These are phyloP conservation scores for Camellia japonica DNA, from an alignment of 148 eudicot species.

Conservation along the genomic window DNA sequence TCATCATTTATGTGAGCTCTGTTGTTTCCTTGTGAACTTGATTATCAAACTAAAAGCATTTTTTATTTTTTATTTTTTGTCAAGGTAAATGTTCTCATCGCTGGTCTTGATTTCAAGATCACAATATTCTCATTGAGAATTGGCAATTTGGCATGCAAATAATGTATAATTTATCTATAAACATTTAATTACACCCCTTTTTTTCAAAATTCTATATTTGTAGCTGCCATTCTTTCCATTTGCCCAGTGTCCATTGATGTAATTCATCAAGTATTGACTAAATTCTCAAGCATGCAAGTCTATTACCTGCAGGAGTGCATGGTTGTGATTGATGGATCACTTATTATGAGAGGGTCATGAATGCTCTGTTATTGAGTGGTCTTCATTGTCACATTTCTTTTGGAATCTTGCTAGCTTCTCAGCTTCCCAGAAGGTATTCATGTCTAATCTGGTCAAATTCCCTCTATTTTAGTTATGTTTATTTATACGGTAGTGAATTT, in stretches of 20 bases:
- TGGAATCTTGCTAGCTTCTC: not conserved
- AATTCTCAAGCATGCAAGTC: not conserved
- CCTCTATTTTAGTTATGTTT: not conserved
- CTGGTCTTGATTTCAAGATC: not conserved
- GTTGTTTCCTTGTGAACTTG: not conserved
- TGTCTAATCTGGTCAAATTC: not conserved
- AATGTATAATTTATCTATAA: not conserved
- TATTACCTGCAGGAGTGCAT: not conserved
- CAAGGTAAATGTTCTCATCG: not conserved
- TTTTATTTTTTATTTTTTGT: not conserved
- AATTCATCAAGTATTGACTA: not conserved
- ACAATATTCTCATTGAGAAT: not conserved
- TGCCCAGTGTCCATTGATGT: no score
- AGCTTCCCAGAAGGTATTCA: not conserved
- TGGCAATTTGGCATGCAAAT: not conserved
- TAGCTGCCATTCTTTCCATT: not conserved
- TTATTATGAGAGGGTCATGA: not conserved
- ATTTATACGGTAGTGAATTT: not conserved
- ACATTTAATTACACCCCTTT: not conserved
- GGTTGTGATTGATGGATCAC: slow-evolving; percentile 4
- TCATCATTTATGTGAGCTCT: no score
- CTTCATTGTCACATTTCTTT: not conserved
- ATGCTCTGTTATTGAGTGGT: not conserved
- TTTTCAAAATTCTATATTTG: not conserved
- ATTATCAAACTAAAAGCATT: not conserved